phyloP scores from a whole-genome alignment of 1,139 yeast species.

The Wickerhamomyces sp. region DNA sequence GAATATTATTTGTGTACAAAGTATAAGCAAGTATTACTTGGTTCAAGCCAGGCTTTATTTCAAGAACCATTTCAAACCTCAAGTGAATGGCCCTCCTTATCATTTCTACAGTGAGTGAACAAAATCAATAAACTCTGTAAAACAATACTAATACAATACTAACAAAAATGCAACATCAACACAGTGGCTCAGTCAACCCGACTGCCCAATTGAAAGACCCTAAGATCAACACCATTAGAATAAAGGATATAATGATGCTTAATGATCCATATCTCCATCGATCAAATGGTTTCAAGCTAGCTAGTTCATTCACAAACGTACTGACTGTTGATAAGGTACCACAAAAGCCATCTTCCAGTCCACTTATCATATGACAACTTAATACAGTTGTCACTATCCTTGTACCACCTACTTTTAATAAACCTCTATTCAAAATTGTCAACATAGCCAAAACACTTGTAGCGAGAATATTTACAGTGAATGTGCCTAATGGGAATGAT shows the following conservation, averaged over 20 bases:
- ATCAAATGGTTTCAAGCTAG: conserved; percentile 29
- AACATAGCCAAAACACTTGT: conserved; percentile 53
- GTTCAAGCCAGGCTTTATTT: too few species aligned
- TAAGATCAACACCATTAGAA: conserved; percentile 39
- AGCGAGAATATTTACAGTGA: conserved; percentile 60
- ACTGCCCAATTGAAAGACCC: conserved; percentile 53
- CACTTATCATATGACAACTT: conserved; percentile 51
- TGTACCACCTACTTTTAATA: conserved; percentile 15
- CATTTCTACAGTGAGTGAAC: conserved; percentile 1
- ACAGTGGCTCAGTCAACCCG: conserved; percentile 30
- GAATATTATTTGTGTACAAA: too few species aligned
- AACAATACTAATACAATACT: not conserved
- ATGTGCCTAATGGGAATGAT: conserved; percentile 72
- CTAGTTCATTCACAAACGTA: conserved; percentile 68
- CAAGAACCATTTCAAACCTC: conserved; percentile 9
- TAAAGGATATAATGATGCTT: conserved; percentile 38
- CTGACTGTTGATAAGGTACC: conserved; percentile 77
- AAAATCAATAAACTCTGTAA: not conserved
- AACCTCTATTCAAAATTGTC: conserved; percentile 48
- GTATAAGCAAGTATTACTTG: too few species aligned
- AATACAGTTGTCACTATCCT: conserved; percentile 31
- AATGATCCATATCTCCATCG: conserved; percentile 36
- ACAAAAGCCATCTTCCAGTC: conserved; percentile 67
- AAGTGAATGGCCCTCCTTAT: conserved; percentile 4
- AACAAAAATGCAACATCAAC: conserved; percentile 11